These are phyloP conservation scores for Nicotiana tabacum DNA, from an alignment of 257 asterid species.

Conservation along the genomic window DNA sequence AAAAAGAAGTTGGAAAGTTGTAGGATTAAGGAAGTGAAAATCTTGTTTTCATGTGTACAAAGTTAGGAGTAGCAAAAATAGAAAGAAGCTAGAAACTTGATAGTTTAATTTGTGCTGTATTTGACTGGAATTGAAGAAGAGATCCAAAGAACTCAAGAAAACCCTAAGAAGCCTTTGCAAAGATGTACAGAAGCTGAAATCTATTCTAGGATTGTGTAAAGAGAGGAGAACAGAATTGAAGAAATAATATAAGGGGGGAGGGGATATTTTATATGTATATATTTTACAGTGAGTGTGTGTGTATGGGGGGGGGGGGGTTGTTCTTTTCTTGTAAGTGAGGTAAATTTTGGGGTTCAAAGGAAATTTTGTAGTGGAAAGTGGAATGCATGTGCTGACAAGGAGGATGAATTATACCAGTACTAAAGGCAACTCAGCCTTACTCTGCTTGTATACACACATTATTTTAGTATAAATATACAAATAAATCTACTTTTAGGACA, in stretches of 20 bases:
- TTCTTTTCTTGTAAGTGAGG: conserved; percentile 63
- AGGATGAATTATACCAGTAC: conserved; percentile 46
- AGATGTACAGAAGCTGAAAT: not conserved
- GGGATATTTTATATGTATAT: not conserved
- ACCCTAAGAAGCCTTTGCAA: not conserved
- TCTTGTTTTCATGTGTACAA: conserved; percentile 10
- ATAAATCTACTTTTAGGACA: conserved; percentile 18
- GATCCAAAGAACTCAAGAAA: conserved; percentile 5
- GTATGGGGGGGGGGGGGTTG: not conserved
- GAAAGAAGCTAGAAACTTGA: not conserved
- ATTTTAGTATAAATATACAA: not conserved
- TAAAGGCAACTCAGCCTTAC: conserved; percentile 69
- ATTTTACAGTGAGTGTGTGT: conserved; percentile 10
- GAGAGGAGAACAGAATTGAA: not conserved
- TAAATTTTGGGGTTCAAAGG: conserved; percentile 43
- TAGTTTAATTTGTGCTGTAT: not conserved
- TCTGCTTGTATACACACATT: conserved; percentile 12
- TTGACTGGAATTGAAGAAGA: not conserved
- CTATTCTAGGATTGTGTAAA: conserved; percentile 2
- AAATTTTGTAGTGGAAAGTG: conserved; percentile 56
- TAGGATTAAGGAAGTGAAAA: conserved; percentile 7
- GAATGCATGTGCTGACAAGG: conserved; percentile 79
- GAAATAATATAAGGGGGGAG: not conserved
- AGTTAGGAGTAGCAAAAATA: not conserved
- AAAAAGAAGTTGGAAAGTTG: conserved; percentile 8